These are phyloP conservation scores for Syncephalastrum racemosum DNA, from an alignment of 371 early-diverging fungal species.

Conservation along the genomic window DNA sequence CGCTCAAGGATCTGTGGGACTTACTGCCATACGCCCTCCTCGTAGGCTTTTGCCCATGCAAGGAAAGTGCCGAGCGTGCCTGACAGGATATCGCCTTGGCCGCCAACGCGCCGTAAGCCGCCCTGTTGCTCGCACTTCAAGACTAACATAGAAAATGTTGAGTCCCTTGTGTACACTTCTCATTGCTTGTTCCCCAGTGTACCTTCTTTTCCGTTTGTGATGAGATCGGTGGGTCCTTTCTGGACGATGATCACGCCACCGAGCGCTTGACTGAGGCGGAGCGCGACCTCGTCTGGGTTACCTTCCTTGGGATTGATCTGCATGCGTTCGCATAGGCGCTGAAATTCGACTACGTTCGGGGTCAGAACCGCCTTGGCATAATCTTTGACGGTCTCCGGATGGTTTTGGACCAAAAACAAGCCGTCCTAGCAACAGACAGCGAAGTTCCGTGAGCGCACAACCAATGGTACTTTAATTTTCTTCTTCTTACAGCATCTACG, in stretches of 20 bases:
- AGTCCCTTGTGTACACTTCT: constrained; percentile 1
- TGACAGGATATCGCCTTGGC: constrained; percentile 97
- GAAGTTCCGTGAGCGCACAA: not conserved
- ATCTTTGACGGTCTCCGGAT: constrained; percentile 70
- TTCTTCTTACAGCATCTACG: constrained; percentile 87
- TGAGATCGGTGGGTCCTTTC: constrained; percentile 84
- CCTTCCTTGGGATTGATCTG: constrained; percentile 47
- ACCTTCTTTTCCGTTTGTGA: constrained; percentile 76
- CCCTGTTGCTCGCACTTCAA: constrained; percentile 65
- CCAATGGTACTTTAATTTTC: not conserved
- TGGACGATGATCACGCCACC: constrained; percentile 78
- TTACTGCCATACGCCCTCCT: constrained; percentile 63
- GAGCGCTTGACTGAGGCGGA: constrained; percentile 50
- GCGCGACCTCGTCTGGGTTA: constrained; percentile 37
- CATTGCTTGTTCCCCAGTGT: constrained; percentile 18
- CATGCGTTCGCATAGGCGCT: constrained; percentile 72
- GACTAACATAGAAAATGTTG: constrained; percentile 28
- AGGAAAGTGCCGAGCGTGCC: constrained; percentile 88
- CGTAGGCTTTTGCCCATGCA: constrained; percentile 79
- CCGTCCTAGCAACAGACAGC: constrained; percentile 63
- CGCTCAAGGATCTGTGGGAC: not conserved
- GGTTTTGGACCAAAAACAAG: constrained; percentile 69
- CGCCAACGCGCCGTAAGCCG: constrained; percentile 92
- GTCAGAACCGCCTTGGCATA: constrained; percentile 84
- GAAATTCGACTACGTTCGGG: constrained; percentile 90